Evolutionary conservation across 179 eudicot species (phyloP).

Genomic region (Patellifolia procumbens): DNA sequence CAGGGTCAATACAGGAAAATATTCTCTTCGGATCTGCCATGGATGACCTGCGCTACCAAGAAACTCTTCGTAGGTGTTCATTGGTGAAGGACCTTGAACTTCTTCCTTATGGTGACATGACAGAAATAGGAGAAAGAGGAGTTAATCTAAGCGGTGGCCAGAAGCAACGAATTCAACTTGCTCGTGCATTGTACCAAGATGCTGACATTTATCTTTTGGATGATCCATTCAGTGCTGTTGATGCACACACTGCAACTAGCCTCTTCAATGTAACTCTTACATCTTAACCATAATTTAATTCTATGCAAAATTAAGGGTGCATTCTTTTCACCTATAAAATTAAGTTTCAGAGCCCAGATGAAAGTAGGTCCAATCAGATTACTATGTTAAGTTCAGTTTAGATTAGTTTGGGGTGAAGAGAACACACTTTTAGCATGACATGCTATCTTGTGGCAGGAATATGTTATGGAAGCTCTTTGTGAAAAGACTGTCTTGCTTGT

Average conservation of each 20-base stretch:
- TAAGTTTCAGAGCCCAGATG: no score
- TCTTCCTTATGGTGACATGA: slow-evolving; percentile 65
- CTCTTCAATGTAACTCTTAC: slow-evolving; percentile 52
- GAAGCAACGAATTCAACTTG: slow-evolving; percentile 76
- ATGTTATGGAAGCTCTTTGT: slow-evolving; percentile 65
- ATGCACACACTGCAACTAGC: slow-evolving; percentile 77
- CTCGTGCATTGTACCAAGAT: slow-evolving; percentile 72
- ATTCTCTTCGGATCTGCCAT: slow-evolving; percentile 62
- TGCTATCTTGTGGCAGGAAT: slow-evolving; percentile 63
- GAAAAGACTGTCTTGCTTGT: slow-evolving; percentile 70
- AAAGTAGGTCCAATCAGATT: no score
- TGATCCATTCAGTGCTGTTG: slow-evolving; percentile 87
- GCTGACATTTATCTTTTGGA: slow-evolving; percentile 77
- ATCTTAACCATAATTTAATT: neutral
- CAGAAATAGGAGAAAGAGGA: slow-evolving; percentile 87
- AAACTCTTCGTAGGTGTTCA: slow-evolving; percentile 65
- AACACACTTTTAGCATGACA: no score
- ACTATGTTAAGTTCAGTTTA: no score
- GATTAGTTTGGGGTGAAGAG: no score
- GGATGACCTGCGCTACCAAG: slow-evolving; percentile 59
- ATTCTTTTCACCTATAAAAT: slow-evolving; percentile 12
- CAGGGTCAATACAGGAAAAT: slow-evolving; percentile 70
- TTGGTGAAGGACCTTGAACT: slow-evolving; percentile 70
- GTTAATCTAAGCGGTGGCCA: slow-evolving; percentile 82
- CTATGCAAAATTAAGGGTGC: neutral